Evolutionary conservation across 106 monocot genomes (phyloP).

Genomic region (Acorus gramineus): DNA sequence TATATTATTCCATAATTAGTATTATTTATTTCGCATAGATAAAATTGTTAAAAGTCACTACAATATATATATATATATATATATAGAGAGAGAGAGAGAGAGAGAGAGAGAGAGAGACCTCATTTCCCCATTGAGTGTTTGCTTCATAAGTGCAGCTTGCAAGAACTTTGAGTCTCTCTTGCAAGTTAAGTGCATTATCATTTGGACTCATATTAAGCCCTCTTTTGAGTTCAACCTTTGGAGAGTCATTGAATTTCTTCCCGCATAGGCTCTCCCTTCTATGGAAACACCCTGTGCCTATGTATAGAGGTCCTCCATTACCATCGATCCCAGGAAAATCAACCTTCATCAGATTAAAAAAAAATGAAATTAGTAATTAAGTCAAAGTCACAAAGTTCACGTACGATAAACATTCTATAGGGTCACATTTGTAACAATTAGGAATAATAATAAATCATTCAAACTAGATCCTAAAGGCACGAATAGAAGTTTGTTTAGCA

Average conservation of each 20-base stretch:
- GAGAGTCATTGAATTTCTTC: slow-evolving; percentile 17
- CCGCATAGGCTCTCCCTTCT: slow-evolving; percentile 48
- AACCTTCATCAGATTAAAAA: slow-evolving; percentile 16
- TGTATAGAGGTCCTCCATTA: slow-evolving; percentile 42
- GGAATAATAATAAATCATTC: too few relatives aligned
- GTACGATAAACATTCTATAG: not conserved
- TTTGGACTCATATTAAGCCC: not conserved
- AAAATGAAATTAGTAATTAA: too few relatives aligned
- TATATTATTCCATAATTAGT: too few relatives aligned
- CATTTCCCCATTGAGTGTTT: slow-evolving; percentile 49
- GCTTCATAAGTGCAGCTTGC: slow-evolving; percentile 36
- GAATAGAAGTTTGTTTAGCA: too few relatives aligned
- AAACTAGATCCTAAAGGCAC: too few relatives aligned
- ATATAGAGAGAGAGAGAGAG: not conserved
- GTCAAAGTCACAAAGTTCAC: not conserved
- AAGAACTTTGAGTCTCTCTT: slow-evolving; percentile 27
- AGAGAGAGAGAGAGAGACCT: slow-evolving; percentile 13
- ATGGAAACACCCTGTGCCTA: slow-evolving; percentile 68
- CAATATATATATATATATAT: not conserved
- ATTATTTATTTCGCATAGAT: too few relatives aligned
- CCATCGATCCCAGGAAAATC: slow-evolving; percentile 31
- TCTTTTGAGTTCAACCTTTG: slow-evolving; percentile 25
- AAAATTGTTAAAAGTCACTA: too few relatives aligned
- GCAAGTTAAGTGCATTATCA: slow-evolving; percentile 11
- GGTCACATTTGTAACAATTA: too few relatives aligned